These are phyloP conservation scores for Amanita exitialis DNA, from an alignment of 768 basidiomycete species.

Conservation along the genomic window DNA sequence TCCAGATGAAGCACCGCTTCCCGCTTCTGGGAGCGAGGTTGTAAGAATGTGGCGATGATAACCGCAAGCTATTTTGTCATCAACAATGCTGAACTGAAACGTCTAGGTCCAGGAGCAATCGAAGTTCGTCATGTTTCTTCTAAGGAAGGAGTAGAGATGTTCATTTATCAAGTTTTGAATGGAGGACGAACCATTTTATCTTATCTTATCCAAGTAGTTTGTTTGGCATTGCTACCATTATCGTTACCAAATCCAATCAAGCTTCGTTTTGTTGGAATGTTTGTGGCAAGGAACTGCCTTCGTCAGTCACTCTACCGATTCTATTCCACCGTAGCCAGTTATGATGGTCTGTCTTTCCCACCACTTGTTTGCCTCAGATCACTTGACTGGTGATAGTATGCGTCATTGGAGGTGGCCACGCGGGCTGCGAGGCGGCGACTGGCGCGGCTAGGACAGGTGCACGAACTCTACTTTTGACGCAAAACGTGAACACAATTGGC, in stretches of 20 bases:
- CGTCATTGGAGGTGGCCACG: slow-evolving; percentile 88
- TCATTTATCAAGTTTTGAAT: no score
- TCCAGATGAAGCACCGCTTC: no score
- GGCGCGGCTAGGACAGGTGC: slow-evolving; percentile 81
- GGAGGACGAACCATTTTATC: no score
- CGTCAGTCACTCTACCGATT: background rate
- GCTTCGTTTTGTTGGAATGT: background rate
- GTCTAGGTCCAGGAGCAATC: no score
- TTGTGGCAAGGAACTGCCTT: background rate
- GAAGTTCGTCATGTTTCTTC: no score
- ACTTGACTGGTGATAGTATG: slow-evolving; percentile 39
- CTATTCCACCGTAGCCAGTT: slow-evolving; percentile 1
- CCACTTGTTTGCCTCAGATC: background rate
- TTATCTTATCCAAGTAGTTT: background rate
- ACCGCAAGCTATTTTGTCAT: no score
- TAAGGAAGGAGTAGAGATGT: no score
- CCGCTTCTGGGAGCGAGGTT: no score
- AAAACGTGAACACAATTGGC: slow-evolving; percentile 73
- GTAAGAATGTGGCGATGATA: no score
- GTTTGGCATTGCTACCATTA: background rate
- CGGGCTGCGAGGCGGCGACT: slow-evolving; percentile 86
- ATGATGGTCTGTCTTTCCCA: slow-evolving; percentile 1
- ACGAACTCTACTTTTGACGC: slow-evolving; percentile 71
- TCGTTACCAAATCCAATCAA: no score
- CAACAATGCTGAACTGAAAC: no score